phyloP scores from a whole-genome alignment of 305 asterid species.

The Fraxinus sp. region DNA sequence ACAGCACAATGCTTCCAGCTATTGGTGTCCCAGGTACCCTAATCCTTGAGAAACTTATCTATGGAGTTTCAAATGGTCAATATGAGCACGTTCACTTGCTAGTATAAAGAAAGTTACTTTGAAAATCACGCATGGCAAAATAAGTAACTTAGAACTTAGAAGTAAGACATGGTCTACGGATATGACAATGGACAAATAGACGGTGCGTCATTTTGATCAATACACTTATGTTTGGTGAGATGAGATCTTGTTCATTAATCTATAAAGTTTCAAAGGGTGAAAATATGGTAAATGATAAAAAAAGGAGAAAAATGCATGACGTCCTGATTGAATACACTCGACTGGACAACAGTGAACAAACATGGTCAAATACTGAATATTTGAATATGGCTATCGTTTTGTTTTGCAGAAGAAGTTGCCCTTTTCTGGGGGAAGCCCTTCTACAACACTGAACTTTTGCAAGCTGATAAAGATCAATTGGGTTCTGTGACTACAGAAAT shows the following conservation, averaged over 20 bases:
- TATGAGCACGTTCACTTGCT: neutral
- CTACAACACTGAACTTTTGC: slow-evolving; percentile 39
- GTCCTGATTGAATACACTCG: neutral
- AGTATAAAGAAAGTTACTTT: neutral
- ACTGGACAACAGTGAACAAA: neutral
- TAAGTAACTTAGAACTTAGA: neutral
- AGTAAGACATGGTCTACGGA: neutral
- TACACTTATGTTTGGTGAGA: neutral
- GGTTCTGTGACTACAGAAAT: slow-evolving; percentile 65
- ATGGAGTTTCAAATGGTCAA: neutral
- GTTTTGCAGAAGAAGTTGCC: slow-evolving; percentile 57
- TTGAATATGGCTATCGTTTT: neutral
- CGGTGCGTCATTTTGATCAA: neutral
- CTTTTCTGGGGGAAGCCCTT: slow-evolving; percentile 60
- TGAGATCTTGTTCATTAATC: neutral
- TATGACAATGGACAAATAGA: neutral
- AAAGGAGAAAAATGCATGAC: neutral
- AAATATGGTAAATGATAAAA: neutral
- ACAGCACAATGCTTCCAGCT: slow-evolving; percentile 44
- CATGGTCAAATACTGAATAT: neutral
- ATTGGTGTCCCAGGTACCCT: slow-evolving; percentile 44
- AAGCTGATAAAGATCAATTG: slow-evolving; percentile 37
- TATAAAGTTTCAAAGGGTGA: neutral
- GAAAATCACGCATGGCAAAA: neutral
- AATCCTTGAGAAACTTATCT: neutral